Base-by-base conservation (phyloP, 169 alveolate species). In the Plasmodium coatneyi region DNA sequence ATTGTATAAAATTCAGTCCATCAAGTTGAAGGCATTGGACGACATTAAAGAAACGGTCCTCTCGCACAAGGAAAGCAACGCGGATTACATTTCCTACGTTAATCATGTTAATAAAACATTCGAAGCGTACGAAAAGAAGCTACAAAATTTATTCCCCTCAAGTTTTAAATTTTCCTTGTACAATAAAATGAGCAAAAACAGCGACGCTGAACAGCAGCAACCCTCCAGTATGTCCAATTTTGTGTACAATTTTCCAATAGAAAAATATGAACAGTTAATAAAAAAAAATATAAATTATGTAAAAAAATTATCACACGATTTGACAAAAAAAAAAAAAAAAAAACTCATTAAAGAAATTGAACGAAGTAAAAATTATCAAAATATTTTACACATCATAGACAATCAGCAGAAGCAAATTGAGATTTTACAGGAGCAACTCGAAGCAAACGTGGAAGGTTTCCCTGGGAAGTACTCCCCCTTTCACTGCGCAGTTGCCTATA, bases 321-420 rank as follows among this genome's bases (percentile, higher is more conserved):
- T 84, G 82, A 92, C 94, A 32, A 91, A 36, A 41, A 74, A 92
- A 54, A 95, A 93, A 43, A 83, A 82, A 39, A 78, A 66, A 71
- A 66, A 43, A 3, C 30, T 87, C 71, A 46, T 76, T 52, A 54
- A 74, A 71, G 96, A 94, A 6, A 34, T 84, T 5, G 83, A 91
- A 39, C 71, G 36, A 71, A 81, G 41, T 66, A 87, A 74, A 25
- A 84, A 92, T 83, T 83, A 95, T 82, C 76, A 84, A 43, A 95
- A 84, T 49, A 82, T 96, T 28, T 14, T 95, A 80, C 84, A 93
- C 80, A 79, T 92, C 46, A 72, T 96, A 28, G 93, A 95, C 56
- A 82, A 89, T 52, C 97, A 96, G 66, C 97, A 96, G 41, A 95
- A 93, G 71, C 96, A 96, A 92, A 96, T 96, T 3, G 96, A 96